Percentiles rank a stretch among this genome's conserved stretches.
These are phyloP conservation scores for Neurospora discreta DNA, from an alignment of 495 filamentous ascomycete genomes.

Conservation along the genomic window DNA sequence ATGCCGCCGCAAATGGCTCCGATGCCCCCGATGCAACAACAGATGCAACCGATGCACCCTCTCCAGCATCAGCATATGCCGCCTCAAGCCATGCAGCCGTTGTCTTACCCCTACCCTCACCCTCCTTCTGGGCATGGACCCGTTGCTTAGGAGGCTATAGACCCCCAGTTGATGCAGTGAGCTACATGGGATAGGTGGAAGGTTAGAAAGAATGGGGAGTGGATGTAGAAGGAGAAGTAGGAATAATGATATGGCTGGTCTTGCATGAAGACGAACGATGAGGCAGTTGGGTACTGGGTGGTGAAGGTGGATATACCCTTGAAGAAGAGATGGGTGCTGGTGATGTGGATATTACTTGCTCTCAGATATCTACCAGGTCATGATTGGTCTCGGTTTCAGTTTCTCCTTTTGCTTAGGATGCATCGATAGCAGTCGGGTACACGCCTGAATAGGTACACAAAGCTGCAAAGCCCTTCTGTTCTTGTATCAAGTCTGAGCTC, in stretches of 20 bases:
- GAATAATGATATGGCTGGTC: not conserved
- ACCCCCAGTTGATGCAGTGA: not conserved
- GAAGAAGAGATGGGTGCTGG: not conserved
- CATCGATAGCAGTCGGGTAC: not conserved
- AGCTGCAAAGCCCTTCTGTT: not conserved
- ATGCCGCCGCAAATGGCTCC: not conserved
- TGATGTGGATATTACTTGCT: not conserved
- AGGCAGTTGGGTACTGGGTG: not conserved
- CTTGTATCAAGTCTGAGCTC: not conserved
- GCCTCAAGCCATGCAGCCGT: not conserved
- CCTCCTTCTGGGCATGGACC: not conserved
- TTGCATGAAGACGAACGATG: not conserved
- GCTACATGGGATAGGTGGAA: not conserved
- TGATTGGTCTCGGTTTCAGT: not conserved
- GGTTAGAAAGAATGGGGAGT: not conserved
- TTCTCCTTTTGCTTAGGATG: not conserved
- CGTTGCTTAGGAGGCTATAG: not conserved
- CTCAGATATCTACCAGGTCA: not conserved
- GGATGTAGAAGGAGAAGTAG: not conserved
- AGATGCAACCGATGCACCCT: not conserved
- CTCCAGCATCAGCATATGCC: not conserved
- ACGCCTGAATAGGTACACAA: not conserved
- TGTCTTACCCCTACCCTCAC: not conserved
- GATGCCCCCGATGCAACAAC: not conserved
- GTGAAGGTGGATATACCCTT: not conserved